Conservation (phyloP, 2,329 filamentous ascomycete genomes). For the Trichoderma pleuroti region DNA sequence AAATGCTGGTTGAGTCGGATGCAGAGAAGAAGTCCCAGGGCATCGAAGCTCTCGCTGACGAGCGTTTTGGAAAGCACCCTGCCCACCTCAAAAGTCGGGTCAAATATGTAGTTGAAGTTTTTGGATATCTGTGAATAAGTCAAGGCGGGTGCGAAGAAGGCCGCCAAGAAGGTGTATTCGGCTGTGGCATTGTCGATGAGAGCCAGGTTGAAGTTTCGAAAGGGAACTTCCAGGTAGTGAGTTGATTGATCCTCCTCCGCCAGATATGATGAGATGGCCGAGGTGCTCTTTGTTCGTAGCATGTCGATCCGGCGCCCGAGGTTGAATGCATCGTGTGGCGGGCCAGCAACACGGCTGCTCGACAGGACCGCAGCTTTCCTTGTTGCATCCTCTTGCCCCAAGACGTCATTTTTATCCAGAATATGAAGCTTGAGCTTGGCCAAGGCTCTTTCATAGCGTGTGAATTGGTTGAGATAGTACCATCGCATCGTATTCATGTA, state of each 20-base stretch:
- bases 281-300: conserved; percentile 67
- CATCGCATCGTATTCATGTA: conserved; percentile 99
- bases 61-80: conserved; percentile 72
- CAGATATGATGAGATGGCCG: conserved; percentile 79
- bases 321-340: conserved; percentile 81
- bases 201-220: conserved; percentile 91
- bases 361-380: conserved; percentile 61
- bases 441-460: conserved; percentile 77
- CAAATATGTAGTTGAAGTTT: conserved; percentile 84
- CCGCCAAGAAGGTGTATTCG: conserved; percentile 89
- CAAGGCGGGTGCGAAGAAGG: conserved; percentile 79
- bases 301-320: conserved; percentile 83
- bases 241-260: conserved; percentile 84
- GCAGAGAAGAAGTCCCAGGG: conserved; percentile 82
- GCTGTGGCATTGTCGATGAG: conserved; percentile 90
- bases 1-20: conserved; percentile 91
- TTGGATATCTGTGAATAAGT: conserved; percentile 74
- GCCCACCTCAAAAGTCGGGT: conserved; percentile 82
- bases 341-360: conserved; percentile 43
- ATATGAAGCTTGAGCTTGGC: conserved; percentile 79
- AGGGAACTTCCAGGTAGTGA: conserved; percentile 86
- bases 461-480: conserved; percentile 94
- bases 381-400: conserved; percentile 72
- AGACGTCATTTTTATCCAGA: conserved; percentile 77
- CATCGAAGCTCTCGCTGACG: conserved; percentile 74